These are phyloP conservation scores for Davidsoniella virescens DNA, from an alignment of 2,329 filamentous ascomycete species.

Conservation along the genomic window DNA sequence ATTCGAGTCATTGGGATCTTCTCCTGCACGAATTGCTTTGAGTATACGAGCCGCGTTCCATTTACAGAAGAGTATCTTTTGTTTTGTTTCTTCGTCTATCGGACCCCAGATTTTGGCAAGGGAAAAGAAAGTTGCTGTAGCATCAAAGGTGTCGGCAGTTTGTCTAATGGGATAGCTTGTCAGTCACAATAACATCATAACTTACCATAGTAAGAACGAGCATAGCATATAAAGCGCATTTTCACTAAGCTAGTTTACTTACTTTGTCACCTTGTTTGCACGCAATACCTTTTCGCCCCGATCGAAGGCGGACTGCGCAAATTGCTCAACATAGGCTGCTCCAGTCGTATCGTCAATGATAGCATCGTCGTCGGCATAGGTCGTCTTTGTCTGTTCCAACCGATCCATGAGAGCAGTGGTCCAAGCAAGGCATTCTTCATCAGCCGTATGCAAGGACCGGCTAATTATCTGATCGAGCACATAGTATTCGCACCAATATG, in stretches of 20 bases:
- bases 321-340: conserved; percentile 86
- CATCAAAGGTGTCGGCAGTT: conserved; percentile 87
- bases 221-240: neutral
- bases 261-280: conserved; percentile 72
- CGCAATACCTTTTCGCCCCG: conserved; percentile 69
- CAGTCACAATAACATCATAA: neutral
- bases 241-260: conserved; percentile 14
- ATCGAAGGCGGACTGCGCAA: conserved; percentile 74
- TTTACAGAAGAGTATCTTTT: conserved; percentile 93
- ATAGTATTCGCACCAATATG: conserved; percentile 94
- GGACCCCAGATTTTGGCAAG: conserved; percentile 70
- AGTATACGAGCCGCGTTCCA: conserved; percentile 86
- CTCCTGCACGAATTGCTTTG: conserved; percentile 77
- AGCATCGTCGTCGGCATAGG: conserved; percentile 63
- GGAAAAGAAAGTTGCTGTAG: conserved; percentile 83
- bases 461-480: conserved; percentile 82
- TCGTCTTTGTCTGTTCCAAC: conserved; percentile 63
- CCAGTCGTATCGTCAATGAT: conserved; percentile 73
- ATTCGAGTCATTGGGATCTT: conserved; percentile 85
- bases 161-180: conserved; percentile 35
- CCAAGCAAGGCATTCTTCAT: conserved; percentile 64
- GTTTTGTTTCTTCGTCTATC: conserved; percentile 55
- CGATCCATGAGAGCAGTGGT: conserved; percentile 80
- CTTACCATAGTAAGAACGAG: too few species aligned
- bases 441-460: conserved; percentile 59